Evolutionary conservation across 495 filamentous ascomycete species (phyloP), one percentile per base, ranked within the genome.

Genomic region (Cercophora samala): DNA sequence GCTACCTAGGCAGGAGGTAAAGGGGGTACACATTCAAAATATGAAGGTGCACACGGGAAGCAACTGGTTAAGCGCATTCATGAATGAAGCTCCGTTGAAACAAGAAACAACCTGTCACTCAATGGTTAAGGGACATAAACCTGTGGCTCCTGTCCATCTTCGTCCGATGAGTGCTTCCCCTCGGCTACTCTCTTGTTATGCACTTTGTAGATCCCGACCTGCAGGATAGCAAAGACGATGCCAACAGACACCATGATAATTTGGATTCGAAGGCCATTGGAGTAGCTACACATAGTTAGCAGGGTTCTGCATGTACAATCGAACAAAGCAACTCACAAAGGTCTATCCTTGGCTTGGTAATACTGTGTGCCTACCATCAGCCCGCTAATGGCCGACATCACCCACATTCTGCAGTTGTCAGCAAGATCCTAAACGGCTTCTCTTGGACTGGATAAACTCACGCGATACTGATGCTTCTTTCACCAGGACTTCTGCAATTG

Each of bases 401-500:
- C 78, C 54, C 81, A 78, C 65, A 84, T 72, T 1, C 80, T 83
- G 22, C 54, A 21, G 15, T 15, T 37, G 25, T 17, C 32, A 52
- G 53, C 73, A 54, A 54, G n/a, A 60, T 56, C 51, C 60, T 52
- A 13, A 19, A 21, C 8, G 18, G 52, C 4, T 13, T 25, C 11
- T 19, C 1, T 63, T 18, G 3, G 17, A 51, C 54, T 21, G 32
- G n/a, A 54, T 1, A 51, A 58, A 78, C 79, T 70, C 71, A 82
- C 78, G 81, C 82, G 76, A 84, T 82, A 46, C 78, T 73, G 15
- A 84, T 71, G 54, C 82, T 84, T 55, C 82, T 77, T 68, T 85
- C 82, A 52, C 80, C 76, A 5, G 80, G 79, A 11, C 75, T 64
- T 11, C 70, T 73, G 72, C 83, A 84, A 66, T 83, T 82, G 1